phyloP scores from a whole-genome alignment of 805 yeast genomes.

The Myxozyma vanderwaltii region DNA sequence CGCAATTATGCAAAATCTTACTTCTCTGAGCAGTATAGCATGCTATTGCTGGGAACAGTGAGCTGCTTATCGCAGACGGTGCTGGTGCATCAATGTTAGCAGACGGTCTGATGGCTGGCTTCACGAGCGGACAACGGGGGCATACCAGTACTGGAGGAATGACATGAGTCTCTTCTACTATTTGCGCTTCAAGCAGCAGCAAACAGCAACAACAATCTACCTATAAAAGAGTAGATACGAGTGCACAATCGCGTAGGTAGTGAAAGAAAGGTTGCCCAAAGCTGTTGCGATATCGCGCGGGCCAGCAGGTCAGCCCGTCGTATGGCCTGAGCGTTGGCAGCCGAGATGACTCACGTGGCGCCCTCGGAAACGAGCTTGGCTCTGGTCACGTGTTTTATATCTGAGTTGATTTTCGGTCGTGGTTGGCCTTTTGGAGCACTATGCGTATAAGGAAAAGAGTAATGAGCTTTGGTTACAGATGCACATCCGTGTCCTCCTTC shows the following conservation, averaged over 20 bases:
- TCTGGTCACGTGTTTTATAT: background rate
- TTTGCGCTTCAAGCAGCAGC: too few species aligned
- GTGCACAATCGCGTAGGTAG: background rate
- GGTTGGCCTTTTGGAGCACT: too few species aligned
- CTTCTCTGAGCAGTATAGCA: constrained; percentile 27
- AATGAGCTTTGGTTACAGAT: too few species aligned
- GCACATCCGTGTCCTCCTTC: too few species aligned
- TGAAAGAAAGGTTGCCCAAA: background rate
- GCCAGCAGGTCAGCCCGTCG: too few species aligned
- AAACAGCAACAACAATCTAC: too few species aligned
- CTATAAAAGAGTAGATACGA: too few species aligned
- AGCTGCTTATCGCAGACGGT: constrained; percentile 27
- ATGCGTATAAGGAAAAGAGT: too few species aligned
- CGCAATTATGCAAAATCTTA: background rate
- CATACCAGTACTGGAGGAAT: constrained; percentile 24
- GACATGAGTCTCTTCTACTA: constrained; percentile 13
- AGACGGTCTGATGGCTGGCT: background rate
- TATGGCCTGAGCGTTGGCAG: background rate
- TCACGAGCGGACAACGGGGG: too few species aligned
- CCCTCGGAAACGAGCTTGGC: background rate
- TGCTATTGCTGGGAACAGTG: constrained; percentile 12
- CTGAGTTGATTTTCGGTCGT: too few species aligned
- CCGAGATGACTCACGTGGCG: constrained; percentile 10
- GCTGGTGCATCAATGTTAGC: constrained; percentile 1
- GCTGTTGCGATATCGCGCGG: background rate